Evolutionary conservation across 129 eudicot genomes (phyloP), one percentile per base, ranked within the genome.

Genomic region (Chrysanthemum seticuspe): DNA sequence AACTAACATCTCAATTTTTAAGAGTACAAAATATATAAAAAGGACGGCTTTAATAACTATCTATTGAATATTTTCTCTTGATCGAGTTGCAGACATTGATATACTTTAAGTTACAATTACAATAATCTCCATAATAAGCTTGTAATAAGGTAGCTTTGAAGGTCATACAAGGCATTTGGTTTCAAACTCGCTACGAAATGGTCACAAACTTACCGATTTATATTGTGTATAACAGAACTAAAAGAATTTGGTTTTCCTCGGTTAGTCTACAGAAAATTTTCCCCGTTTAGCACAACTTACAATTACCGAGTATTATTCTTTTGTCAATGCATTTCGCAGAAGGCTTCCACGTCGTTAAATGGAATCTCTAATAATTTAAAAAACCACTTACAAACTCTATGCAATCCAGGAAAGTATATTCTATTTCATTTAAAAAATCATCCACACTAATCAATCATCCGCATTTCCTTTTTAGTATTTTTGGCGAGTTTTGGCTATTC

Each of bases 361-460:
- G 56, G 76, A 71, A 71, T 71, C 76, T 71, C 66, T 18, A 56
- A 58, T 71, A 71, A 18, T 56, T 56, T 2, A 71, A 71, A 58
- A 40, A 19, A 0, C 76, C 40, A 70, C 52, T 70, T 70, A 15
- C 52, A 34, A 36, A 71, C 67, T 71, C 67, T 13, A 58, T 44
- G 57, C 67, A 71, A 57, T 57, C 76, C 67, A 71, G 21, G 36
- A 57, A 23, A 58, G 13, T n/a, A 71, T 71, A 58, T 36, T 57
- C 12, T 58, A 71, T 19, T 44, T 44, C 75, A 36, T 71, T 55
- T 58, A 13, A 71, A 57, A n/a, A 47, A 56, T 71, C 56, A 29
- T 10, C 25, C 47, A 13, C 12, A 27, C 13, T 31, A 58, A 71
- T 34, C 63, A 57, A 11, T 31, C 9, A 23, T 23, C 25, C 25